Conservation (phyloP, 345 rosid species). For the Jatropha curcas region DNA sequence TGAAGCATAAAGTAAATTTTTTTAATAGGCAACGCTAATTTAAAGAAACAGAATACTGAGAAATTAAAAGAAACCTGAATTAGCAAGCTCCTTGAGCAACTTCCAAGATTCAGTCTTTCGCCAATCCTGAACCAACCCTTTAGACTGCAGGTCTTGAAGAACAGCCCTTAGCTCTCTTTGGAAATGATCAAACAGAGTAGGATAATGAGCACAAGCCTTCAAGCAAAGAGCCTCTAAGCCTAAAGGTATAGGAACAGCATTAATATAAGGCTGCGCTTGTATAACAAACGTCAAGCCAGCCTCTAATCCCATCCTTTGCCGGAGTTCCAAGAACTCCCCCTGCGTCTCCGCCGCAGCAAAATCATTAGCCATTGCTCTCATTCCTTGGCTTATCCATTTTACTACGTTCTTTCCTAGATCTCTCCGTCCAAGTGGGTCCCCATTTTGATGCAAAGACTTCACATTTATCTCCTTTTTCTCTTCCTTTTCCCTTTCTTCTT, state of each 20-base stretch:
- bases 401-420: conserved; percentile 81
- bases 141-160: conserved; percentile 63
- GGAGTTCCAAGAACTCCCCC: conserved; percentile 74
- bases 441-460: conserved; percentile 57
- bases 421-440: conserved; percentile 77
- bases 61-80: conserved; percentile 52
- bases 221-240: conserved; percentile 81
- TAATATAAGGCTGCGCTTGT: conserved; percentile 83
- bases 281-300: conserved; percentile 87
- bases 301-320: conserved; percentile 59
- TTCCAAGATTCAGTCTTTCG: conserved; percentile 74
- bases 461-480: conserved; percentile 30
- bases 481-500: conserved; percentile 22
- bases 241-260: conserved; percentile 78
- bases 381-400: conserved; percentile 76
- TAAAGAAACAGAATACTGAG: background rate
- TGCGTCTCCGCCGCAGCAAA: conserved; percentile 72
- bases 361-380: conserved; percentile 82
- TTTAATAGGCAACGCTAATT: background rate
- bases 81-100: conserved; percentile 88
- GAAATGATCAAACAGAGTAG: conserved; percentile 89
- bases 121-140: conserved; percentile 61
- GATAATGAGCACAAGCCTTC: conserved; percentile 86
- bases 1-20: background rate
- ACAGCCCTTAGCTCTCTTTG: conserved; percentile 85